Evolutionary conservation across 1,284 basidiomycete species (phyloP), one percentile per base, ranked within the genome.

Genomic region (Dichomitus squalens): DNA sequence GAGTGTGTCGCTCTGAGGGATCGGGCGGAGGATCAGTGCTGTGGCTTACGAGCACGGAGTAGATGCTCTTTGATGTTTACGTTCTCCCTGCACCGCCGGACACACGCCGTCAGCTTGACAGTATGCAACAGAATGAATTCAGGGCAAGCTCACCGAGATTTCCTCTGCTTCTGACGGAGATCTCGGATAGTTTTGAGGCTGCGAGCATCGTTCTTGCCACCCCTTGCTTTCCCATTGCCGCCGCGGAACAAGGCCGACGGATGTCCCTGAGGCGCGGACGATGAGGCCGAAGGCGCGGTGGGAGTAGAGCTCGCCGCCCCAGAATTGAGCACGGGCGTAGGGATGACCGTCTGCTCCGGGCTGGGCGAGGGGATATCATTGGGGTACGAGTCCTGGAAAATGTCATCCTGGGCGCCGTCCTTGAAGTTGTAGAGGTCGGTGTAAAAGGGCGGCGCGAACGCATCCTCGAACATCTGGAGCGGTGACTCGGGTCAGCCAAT

Each of bases 321-420:
- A 3, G 16, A 39, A 49, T 52, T 35, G 33, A 38, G 52, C 5
- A 53, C 54, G 3, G 57, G 55, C n/a, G 64, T 61, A 8, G 66
- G 63, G 47, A 68, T 34, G 46, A 58, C 38, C 18, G 68, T 65
- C 49, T 64, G 54, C 48, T 57, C 53, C 2, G 65, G 56, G 52
- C 58, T 65, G 8, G 66, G 64, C 16, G 58, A 36, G n/a, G 59
- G 67, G 35, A 66, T 43, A 33, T 70, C 70, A 35, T 51, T 23
- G 2, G 67, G 66, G 53, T 73, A 73, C 16, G 72, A 74, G 57
- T 85, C 81, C 58, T 73, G 68, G 72, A 86, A 86, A 61, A 88
- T 86, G 68, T 88, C 87, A 65, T 85, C 75, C 69, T 88, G 85
- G 0, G 84, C 75, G 18, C 85, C 84, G 60, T 87, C 79, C 7